Percentiles rank a stretch among this genome's conserved stretches.
Conservation (phyloP, 305 asterid genomes). For the Fraxinus latifolia region DNA sequence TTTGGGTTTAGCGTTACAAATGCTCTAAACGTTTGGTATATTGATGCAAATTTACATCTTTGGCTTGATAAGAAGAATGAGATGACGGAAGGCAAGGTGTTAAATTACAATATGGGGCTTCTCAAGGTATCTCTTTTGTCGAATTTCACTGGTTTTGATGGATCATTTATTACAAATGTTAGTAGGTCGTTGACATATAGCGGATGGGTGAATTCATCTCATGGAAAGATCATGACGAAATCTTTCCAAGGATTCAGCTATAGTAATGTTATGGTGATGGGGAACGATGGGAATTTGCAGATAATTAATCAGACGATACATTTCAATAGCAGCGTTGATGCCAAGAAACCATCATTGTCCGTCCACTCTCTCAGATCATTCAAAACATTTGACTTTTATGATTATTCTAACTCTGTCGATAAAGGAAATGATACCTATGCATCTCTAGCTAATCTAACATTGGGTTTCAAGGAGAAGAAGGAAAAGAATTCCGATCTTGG, state of each 20-base stretch:
- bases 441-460: constrained; percentile 49
- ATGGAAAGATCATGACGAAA: constrained; percentile 45
- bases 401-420: constrained; percentile 38
- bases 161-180: constrained; percentile 45
- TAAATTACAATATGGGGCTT: constrained; percentile 33
- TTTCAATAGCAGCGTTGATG: constrained; percentile 37
- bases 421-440: constrained; percentile 45
- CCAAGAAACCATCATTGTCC: constrained; percentile 29
- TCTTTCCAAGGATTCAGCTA: constrained; percentile 43
- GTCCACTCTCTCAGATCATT: constrained; percentile 24
- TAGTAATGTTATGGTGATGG: constrained; percentile 55
- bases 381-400: constrained; percentile 36
- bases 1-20: constrained; percentile 61
- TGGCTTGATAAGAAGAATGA: constrained; percentile 64
- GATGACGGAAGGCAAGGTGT: constrained; percentile 51
- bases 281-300: constrained; percentile 59
- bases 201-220: constrained; percentile 77
- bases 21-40: constrained; percentile 77
- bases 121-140: constrained; percentile 32
- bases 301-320: constrained; percentile 55
- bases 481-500: constrained; percentile 32
- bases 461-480: constrained; percentile 50
- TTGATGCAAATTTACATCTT: constrained; percentile 89
- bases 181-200: constrained; percentile 45
- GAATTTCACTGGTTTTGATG: constrained; percentile 61